Conservation (phyloP, 768 basidiomycete genomes). For the Boletus subparvulus region DNA sequence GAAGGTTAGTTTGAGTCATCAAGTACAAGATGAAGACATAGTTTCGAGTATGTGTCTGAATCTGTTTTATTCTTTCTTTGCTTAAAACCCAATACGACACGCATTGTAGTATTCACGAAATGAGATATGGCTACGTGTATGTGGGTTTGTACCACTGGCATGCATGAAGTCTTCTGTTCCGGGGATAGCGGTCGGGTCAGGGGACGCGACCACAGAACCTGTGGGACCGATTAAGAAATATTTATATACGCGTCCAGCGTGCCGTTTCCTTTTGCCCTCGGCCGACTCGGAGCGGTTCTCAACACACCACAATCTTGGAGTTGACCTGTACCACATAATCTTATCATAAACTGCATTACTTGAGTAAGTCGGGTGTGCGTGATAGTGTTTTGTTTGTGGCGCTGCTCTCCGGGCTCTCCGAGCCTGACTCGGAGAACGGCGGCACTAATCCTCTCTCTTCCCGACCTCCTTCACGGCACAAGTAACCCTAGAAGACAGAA, state of each 20-base stretch:
- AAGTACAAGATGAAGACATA: slow-evolving; percentile 85
- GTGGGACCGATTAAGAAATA: neutral
- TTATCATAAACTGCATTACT: neutral
- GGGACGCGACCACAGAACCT: neutral
- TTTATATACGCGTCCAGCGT: neutral
- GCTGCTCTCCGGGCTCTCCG: neutral
- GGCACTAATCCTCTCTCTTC: neutral
- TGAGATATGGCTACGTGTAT: slow-evolving; percentile 6
- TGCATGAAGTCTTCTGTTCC: neutral
- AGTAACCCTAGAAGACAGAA: neutral
- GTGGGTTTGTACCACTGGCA: neutral
- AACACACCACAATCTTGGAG: neutral
- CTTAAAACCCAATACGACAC: neutral
- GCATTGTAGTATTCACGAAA: slow-evolving; percentile 32
- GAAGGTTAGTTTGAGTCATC: slow-evolving; percentile 84
- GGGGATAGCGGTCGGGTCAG: too few relatives aligned
- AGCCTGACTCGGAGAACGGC: neutral
- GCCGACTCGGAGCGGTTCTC: neutral
- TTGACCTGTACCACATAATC: neutral
- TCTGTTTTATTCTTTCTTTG: neutral
- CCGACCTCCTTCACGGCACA: neutral
- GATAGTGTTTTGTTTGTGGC: neutral
- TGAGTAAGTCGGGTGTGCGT: neutral
- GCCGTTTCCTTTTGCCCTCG: neutral
- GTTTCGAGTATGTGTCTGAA: slow-evolving; percentile 68